Evolutionary conservation across 2,329 filamentous ascomycete genomes (phyloP).

Genomic region (Cadophora gregata): DNA sequence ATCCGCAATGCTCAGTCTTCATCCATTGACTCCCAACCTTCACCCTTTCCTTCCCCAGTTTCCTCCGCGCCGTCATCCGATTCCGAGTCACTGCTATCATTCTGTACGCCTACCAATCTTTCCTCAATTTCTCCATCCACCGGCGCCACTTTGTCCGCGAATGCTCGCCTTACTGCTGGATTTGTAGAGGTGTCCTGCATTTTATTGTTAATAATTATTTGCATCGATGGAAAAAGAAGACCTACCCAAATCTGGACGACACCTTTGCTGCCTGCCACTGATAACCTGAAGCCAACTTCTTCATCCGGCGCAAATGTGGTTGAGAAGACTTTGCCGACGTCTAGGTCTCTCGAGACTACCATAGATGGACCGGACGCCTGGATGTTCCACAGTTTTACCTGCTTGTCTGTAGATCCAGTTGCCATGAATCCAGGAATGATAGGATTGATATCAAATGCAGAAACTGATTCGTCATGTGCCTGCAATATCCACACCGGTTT

Average conservation of each 20-base stretch:
- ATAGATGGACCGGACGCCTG: conserved; percentile 80
- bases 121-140: conserved; percentile 72
- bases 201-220: conserved; percentile 25
- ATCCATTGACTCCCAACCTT: conserved; percentile 59
- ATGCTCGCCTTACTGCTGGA: conserved; percentile 80
- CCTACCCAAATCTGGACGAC: conserved; percentile 90
- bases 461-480: conserved; percentile 91
- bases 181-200: conserved; percentile 71
- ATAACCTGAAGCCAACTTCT: conserved; percentile 89
- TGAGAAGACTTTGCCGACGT: conserved; percentile 94
- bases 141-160: conserved; percentile 72
- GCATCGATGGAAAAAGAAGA: not conserved
- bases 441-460: conserved; percentile 90
- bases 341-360: conserved; percentile 89
- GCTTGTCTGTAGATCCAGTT: conserved; percentile 92
- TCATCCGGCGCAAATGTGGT: conserved; percentile 87
- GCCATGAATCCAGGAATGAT: conserved; percentile 90
- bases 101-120: conserved; percentile 75
- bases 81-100: conserved; percentile 67
- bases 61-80: conserved; percentile 57
- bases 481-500: conserved; percentile 95
- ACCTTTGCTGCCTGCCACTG: conserved; percentile 94
- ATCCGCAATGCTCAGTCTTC: conserved; percentile 51
- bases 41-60: conserved; percentile 52
- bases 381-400: conserved; percentile 97